Percentiles rank a stretch among this genome's conserved stretches.
phyloP scores from a whole-genome alignment of 176 grass and related monocot genomes.

The Musa schizocarpa region DNA sequence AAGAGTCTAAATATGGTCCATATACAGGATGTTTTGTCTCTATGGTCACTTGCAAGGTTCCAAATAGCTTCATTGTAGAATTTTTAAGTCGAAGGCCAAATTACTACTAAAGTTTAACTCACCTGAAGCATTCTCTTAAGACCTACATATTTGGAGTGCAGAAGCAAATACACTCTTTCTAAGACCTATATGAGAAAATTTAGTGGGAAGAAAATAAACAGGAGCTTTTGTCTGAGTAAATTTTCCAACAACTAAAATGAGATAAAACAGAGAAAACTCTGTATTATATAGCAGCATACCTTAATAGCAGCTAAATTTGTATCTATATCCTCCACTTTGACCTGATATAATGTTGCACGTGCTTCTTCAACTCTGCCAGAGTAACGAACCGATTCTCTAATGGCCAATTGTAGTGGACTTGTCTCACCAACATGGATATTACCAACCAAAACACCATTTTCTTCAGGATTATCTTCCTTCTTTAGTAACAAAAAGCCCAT shows the following conservation, averaged over 20 bases:
- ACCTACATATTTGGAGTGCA: not conserved
- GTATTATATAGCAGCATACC: slow-evolving; percentile 22
- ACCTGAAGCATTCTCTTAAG: not conserved
- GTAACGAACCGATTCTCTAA: slow-evolving; percentile 61
- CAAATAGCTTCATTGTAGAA: not conserved
- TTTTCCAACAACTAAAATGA: not conserved
- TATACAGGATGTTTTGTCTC: not conserved
- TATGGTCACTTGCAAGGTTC: not conserved
- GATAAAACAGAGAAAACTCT: not conserved
- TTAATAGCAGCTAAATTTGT: slow-evolving; percentile 78
- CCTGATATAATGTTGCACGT: slow-evolving; percentile 58
- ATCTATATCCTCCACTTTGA: slow-evolving; percentile 78
- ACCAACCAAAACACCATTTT: slow-evolving; percentile 27
- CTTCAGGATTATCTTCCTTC: slow-evolving; percentile 34
- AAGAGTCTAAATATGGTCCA: not conserved
- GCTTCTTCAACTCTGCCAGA: slow-evolving; percentile 57
- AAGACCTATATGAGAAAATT: not conserved
- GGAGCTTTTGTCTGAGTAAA: not conserved
- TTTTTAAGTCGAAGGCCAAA: not conserved
- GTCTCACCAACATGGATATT: slow-evolving; percentile 51
- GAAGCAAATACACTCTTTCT: not conserved
- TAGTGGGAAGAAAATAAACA: not conserved
- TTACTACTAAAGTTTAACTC: not conserved
- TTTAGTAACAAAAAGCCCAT: slow-evolving; percentile 51
- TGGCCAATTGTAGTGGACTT: slow-evolving; percentile 55